These are phyloP conservation scores for Encephalitozoon hellem DNA, from an alignment of 371 early-diverging fungal species.

Conservation along the genomic window DNA sequence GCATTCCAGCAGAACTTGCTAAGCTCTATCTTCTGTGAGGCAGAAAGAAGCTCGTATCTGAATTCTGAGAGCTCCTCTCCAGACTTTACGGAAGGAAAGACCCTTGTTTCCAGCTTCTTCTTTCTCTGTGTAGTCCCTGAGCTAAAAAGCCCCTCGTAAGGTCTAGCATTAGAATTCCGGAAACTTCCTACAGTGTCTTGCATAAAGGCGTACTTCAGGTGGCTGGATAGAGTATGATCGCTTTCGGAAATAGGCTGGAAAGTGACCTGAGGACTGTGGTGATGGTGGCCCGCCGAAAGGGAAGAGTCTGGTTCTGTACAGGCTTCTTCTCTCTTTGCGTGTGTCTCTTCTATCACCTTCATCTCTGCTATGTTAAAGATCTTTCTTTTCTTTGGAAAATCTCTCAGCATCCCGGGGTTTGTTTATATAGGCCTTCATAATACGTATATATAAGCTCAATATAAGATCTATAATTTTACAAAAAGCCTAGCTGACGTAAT, in stretches of 20 bases:
- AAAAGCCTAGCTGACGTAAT: background rate
- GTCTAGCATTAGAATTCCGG: background rate
- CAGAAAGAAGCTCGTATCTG: background rate
- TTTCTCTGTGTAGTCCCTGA: background rate
- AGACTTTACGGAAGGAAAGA: background rate
- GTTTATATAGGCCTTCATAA: background rate
- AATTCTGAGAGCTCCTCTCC: background rate
- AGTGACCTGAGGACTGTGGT: too few species aligned
- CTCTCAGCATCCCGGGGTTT: background rate
- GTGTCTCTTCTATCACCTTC: background rate
- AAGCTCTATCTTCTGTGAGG: background rate
- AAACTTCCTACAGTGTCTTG: background rate
- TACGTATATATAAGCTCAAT: background rate
- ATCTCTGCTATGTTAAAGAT: slow-evolving; percentile 8
- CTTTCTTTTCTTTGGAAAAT: slow-evolving; percentile 11
- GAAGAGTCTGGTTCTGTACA: background rate
- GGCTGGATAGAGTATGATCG: background rate
- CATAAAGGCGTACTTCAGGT: background rate
- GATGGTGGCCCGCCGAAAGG: background rate
- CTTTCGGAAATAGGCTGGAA: background rate
- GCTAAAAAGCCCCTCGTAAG: background rate
- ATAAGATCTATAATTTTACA: background rate
- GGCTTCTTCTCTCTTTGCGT: background rate
- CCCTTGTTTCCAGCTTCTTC: background rate
- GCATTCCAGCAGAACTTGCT: slow-evolving; percentile 7